A percentile compares a stretch with the other conserved stretches of the same genome.
Evolutionary conservation across 2,329 filamentous ascomycete genomes (phyloP).

Genomic region (Penicillium griseofulvum): DNA sequence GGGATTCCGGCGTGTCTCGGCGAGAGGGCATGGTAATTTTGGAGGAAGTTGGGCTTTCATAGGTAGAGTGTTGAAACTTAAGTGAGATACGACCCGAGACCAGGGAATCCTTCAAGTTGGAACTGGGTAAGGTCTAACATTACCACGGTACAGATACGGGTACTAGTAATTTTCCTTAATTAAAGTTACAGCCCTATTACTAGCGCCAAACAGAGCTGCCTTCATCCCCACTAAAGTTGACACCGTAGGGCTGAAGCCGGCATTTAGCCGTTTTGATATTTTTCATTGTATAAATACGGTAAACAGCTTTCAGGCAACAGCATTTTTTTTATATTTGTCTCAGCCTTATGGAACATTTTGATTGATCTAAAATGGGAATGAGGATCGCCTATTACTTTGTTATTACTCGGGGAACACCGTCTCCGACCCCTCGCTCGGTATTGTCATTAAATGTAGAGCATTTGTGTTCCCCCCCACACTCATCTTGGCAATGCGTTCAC

Average conservation of each 20-base stretch:
- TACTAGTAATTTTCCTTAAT: conserved; percentile 2
- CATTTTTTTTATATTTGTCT: not conserved
- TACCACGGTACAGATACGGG: not conserved
- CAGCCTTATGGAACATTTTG: not conserved
- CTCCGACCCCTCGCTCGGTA: conserved; percentile 4
- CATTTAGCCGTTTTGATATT: not conserved
- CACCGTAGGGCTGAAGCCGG: conserved; percentile 7
- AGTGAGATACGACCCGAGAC: conserved; percentile 1
- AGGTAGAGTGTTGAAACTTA: not conserved
- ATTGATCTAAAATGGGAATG: not conserved
- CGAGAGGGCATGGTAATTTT: not conserved
- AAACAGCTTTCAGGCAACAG: conserved; percentile 3
- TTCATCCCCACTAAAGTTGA: not conserved
- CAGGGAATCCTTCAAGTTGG: too few species aligned
- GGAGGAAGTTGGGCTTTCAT: not conserved
- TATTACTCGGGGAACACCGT: not conserved
- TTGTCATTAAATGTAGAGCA: conserved; percentile 1
- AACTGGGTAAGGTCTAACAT: not conserved
- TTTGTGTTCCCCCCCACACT: not conserved
- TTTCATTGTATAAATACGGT: not conserved
- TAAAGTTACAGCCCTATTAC: conserved; percentile 9
- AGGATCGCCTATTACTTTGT: not conserved
- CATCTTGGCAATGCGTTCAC: conserved; percentile 7
- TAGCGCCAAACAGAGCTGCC: not conserved
- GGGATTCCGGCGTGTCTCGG: not conserved